phyloP scores from a whole-genome alignment of 177 flowering plant species.

The Vitis hybrid region DNA sequence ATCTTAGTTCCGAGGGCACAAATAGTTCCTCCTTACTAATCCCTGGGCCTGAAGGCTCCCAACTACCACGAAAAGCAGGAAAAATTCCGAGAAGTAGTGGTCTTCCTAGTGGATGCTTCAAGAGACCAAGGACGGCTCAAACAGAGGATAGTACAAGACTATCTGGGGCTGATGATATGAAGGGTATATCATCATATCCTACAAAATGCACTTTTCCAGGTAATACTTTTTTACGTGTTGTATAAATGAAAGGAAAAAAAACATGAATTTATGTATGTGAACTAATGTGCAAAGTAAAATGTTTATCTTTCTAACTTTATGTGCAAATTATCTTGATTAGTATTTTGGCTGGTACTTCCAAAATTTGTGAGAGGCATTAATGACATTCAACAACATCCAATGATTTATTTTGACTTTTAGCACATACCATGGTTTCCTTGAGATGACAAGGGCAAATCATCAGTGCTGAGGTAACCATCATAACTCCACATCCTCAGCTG shows the following conservation, averaged over 20 bases:
- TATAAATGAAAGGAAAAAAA: neutral
- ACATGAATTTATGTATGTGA: too few species aligned
- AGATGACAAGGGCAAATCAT: too few species aligned
- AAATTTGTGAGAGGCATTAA: too few species aligned
- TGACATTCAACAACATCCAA: too few species aligned
- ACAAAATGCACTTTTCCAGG: slow-evolving; percentile 32
- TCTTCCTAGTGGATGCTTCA: slow-evolving; percentile 31
- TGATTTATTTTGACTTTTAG: too few species aligned
- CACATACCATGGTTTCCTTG: too few species aligned
- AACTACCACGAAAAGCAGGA: slow-evolving; percentile 33
- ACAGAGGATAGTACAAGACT: slow-evolving; percentile 31
- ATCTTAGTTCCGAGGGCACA: slow-evolving; percentile 11
- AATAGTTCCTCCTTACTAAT: slow-evolving; percentile 15
- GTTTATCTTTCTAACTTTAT: too few species aligned
- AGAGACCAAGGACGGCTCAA: slow-evolving; percentile 40
- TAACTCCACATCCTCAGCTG: too few species aligned
- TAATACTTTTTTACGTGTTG: slow-evolving; percentile 6
- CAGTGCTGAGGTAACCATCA: too few species aligned
- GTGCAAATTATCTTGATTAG: too few species aligned
- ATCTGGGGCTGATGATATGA: slow-evolving; percentile 30
- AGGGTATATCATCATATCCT: slow-evolving; percentile 22
- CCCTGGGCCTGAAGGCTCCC: slow-evolving; percentile 33
- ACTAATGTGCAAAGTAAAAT: too few species aligned
- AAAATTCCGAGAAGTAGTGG: slow-evolving; percentile 37
- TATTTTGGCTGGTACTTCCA: too few species aligned